These are phyloP conservation scores for Pisolithus sp. DNA, from an alignment of 768 basidiomycete genomes.

Conservation along the genomic window DNA sequence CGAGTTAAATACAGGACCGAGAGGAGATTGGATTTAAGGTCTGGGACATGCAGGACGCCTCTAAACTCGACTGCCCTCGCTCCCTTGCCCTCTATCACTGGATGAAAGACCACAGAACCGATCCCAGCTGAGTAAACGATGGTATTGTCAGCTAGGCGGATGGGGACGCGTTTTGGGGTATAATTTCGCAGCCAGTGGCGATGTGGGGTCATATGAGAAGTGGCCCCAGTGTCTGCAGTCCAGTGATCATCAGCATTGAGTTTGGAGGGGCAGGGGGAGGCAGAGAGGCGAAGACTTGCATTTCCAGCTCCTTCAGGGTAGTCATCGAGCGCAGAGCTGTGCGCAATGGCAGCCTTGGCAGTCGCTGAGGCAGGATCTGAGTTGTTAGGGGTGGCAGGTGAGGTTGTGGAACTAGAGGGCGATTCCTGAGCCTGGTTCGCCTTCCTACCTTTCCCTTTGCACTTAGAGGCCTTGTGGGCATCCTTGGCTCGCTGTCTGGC, in stretches of 20 bases:
- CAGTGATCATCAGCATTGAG: conserved; percentile 12
- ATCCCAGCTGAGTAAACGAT: too few relatives aligned
- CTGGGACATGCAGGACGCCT: too few relatives aligned
- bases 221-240: conserved; percentile 29
- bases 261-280: not conserved
- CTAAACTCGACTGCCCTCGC: too few relatives aligned
- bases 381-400: not conserved
- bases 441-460: not conserved
- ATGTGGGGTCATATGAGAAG: conserved; percentile 30
- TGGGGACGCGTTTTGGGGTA: too few relatives aligned
- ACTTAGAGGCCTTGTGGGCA: not conserved
- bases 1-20: conserved; percentile 10
- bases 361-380: not conserved
- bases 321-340: not conserved
- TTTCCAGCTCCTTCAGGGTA: not conserved
- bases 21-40: too few relatives aligned
- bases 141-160: too few relatives aligned
- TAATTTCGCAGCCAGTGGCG: not conserved
- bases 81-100: too few relatives aligned
- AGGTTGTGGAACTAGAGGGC: not conserved
- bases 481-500: not conserved
- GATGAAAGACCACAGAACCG: too few relatives aligned
- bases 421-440: not conserved
- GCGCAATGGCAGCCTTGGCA: not conserved
- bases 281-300: conserved; percentile 6